Evolutionary conservation across 2,329 filamentous ascomycete genomes (phyloP), one percentile per base, ranked within the genome.

Genomic region (Byssothecium circinans): DNA sequence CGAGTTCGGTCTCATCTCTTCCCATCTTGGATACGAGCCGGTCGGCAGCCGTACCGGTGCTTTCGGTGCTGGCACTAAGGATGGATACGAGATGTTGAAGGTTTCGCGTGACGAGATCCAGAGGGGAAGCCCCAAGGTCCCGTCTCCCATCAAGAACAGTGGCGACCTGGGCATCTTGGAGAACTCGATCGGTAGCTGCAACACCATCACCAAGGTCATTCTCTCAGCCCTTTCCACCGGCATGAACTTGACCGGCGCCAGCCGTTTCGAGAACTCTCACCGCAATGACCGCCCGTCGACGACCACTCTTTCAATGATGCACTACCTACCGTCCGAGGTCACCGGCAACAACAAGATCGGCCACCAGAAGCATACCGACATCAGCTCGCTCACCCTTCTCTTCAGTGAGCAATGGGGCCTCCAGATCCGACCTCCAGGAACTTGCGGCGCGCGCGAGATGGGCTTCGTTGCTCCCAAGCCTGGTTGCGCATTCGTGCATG

Each of bases 401-500:
- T 82, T 82, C 73, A 75, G 70, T 58, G 74, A 80, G 65, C 74
- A 81, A 66, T 80, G 78, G 77, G 81, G 81, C 6, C 75, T 83
- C 23, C 81, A 84, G 65, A 74, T 82, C 52, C 76, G 76, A 2
- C 76, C 78, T 0, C 79, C 79, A 2, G 76, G 75, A 15, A 80
- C 66, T 2, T 61, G 58, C 41, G 58, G 58, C 15, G 51, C 57
- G 34, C 54, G 55, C 8, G 64, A 67, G 45, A 58, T 67, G 40
- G 62, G 64, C n/a, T 67, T 67, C 40, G 78, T 83, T 8, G 75
- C 69, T 47, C 80, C 81, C 41, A 75, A 74, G 57, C 61, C 67
- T 0, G 79, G 79, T 47, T 74, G 71, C 53, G 81, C 80, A 25
- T 74, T 84, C 58, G 72, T 83, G 55, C 78, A 84, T 64, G 77